Conservation (phyloP, 2,329 filamentous ascomycete species). For the Lecanicillium sp. region DNA sequence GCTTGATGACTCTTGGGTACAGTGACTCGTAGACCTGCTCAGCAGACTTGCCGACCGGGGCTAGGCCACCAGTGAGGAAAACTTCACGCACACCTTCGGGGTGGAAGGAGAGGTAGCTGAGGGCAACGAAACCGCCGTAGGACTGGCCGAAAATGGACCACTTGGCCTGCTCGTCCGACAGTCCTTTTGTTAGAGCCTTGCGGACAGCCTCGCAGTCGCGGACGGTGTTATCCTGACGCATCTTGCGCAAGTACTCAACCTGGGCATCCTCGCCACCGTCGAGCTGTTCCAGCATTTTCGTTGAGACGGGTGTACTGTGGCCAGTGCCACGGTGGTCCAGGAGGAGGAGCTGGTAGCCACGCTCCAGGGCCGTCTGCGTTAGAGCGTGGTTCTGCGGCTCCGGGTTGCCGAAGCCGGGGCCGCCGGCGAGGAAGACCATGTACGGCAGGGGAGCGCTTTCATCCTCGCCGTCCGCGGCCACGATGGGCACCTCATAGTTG, state of each 20-base stretch:
- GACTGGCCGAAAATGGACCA: slow-evolving; percentile 89
- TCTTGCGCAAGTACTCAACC: slow-evolving; percentile 71
- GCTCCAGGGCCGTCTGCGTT: slow-evolving; percentile 61
- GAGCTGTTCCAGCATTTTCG: slow-evolving; percentile 52
- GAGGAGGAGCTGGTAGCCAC: slow-evolving; percentile 79
- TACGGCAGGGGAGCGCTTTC: no score
- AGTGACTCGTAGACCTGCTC: slow-evolving; percentile 70
- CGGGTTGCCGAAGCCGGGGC: neutral
- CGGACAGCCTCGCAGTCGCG: slow-evolving; percentile 83
- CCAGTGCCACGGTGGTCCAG: slow-evolving; percentile 89
- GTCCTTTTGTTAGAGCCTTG: slow-evolving; percentile 61
- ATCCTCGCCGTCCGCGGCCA: neutral
- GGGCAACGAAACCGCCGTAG: slow-evolving; percentile 80
- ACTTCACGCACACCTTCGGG: slow-evolving; percentile 72
- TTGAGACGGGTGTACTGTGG: slow-evolving; percentile 70
- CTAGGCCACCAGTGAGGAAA: slow-evolving; percentile 77
- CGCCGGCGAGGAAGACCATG: no score
- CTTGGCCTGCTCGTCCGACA: slow-evolving; percentile 60
- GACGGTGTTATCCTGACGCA: slow-evolving; percentile 85
- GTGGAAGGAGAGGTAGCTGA: slow-evolving; percentile 76
- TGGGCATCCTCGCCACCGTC: slow-evolving; percentile 61
- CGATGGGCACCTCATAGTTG: slow-evolving; percentile 1
- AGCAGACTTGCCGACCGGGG: slow-evolving; percentile 62
- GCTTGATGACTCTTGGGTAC: slow-evolving; percentile 59
- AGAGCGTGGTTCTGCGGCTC: slow-evolving; percentile 60